phyloP scores from a whole-genome alignment of 1,284 basidiomycete species.

The Porogramme epimiltina region DNA sequence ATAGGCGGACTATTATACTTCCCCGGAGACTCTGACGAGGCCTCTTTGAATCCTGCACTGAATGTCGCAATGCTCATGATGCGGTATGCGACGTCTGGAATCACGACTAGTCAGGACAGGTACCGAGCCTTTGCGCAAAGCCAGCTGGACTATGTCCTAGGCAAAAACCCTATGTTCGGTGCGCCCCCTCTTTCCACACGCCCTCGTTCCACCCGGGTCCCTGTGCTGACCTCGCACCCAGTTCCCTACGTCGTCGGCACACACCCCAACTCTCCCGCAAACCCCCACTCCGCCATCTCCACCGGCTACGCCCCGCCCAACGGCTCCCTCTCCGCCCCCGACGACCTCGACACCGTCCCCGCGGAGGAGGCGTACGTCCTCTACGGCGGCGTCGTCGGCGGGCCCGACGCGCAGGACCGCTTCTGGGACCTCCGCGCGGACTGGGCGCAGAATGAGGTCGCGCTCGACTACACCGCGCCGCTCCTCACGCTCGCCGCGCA shows the following conservation, averaged over 20 bases:
- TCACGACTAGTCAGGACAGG: constrained; percentile 51
- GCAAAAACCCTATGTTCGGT: constrained; percentile 87
- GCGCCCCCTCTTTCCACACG: constrained; percentile 3
- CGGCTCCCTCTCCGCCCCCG: constrained; percentile 16
- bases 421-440: constrained; percentile 87
- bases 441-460: constrained; percentile 80
- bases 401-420: constrained; percentile 75
- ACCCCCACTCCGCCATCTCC: constrained; percentile 87
- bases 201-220: not conserved
- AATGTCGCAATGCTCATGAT: constrained; percentile 83
- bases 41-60: constrained; percentile 83
- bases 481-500: constrained; percentile 81
- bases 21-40: constrained; percentile 76
- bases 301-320: constrained; percentile 69
- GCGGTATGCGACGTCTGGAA: constrained; percentile 64
- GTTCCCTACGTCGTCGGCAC: constrained; percentile 82
- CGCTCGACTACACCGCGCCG: constrained; percentile 85
- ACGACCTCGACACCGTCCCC: constrained; percentile 74
- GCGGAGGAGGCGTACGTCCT: constrained; percentile 71
- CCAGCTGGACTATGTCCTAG: constrained; percentile 83
- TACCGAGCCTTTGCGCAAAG: constrained; percentile 72
- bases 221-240: constrained; percentile 23
- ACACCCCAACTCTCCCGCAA: constrained; percentile 87
- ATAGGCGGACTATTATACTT: constrained; percentile 81
- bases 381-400: constrained; percentile 88